Conservation (phyloP, 192 early-diverging fungal species). For the Linnemannia hyalina region DNA sequence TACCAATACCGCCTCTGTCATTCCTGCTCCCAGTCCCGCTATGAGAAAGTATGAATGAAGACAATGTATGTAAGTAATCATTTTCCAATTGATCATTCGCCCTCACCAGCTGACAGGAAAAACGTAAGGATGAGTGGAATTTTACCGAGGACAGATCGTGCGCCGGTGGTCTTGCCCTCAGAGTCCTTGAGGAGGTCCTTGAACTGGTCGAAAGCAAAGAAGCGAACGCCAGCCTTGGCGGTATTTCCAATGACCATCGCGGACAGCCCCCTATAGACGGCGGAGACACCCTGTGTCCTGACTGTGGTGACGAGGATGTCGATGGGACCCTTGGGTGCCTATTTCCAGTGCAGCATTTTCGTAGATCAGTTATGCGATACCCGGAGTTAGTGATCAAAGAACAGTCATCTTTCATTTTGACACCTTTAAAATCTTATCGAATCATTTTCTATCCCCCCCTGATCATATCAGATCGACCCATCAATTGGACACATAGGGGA, state of each 20-base stretch:
- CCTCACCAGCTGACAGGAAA: not conserved
- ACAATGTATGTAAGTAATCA: not conserved
- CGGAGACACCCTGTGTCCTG: constrained; percentile 75
- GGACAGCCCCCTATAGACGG: constrained; percentile 89
- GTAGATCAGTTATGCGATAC: not conserved
- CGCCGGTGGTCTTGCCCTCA: constrained; percentile 77
- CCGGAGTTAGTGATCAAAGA: not conserved
- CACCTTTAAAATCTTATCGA: not conserved
- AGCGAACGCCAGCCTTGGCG: constrained; percentile 92
- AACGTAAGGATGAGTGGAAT: not conserved
- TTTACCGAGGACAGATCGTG: constrained; percentile 71
- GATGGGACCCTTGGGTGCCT: constrained; percentile 82
- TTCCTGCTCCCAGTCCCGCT: constrained; percentile 90
- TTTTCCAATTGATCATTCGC: not conserved
- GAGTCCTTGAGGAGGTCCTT: constrained; percentile 77
- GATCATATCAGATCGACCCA: constrained; percentile 26
- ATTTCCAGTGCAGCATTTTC: not conserved
- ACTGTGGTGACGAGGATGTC: constrained; percentile 84
- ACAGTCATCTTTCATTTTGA: constrained; percentile 10
- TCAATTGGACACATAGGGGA: not conserved
- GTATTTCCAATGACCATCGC: constrained; percentile 94
- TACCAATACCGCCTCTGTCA: constrained; percentile 88
- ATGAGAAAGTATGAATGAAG: not conserved
- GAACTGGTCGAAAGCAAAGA: constrained; percentile 91
- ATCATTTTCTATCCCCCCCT: not conserved